Conservation (phyloP, 2,329 filamentous ascomycete species). For the Teratosphaeria pseudoeucalypti region DNA sequence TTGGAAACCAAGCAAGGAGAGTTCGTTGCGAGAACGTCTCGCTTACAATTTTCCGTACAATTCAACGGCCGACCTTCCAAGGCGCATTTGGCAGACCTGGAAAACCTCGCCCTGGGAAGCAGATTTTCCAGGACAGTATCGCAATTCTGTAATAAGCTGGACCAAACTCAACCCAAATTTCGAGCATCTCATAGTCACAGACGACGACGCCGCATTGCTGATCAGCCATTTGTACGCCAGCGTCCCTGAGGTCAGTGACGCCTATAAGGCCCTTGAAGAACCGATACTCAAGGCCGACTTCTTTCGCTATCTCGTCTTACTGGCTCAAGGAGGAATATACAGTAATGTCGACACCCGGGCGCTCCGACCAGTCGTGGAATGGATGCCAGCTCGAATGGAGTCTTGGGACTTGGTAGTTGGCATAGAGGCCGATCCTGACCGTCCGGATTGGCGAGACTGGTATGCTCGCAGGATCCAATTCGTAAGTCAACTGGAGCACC, state of each 20-base stretch:
- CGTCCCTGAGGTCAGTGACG: conserved; percentile 39
- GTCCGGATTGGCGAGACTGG: conserved; percentile 87
- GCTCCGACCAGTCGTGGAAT: conserved; percentile 71
- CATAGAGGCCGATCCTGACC: conserved; percentile 91
- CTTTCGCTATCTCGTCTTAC: conserved; percentile 59
- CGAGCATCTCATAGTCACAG: conserved; percentile 94
- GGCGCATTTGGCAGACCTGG: conserved; percentile 99
- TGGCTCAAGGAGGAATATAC: conserved; percentile 76
- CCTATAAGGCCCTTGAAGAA: conserved; percentile 38
- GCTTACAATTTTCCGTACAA: conserved; percentile 92
- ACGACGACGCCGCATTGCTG: conserved; percentile 70
- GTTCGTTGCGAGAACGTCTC: conserved; percentile 70
- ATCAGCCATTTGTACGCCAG: conserved; percentile 79
- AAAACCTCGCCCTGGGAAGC: conserved; percentile 70
- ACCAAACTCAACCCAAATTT: conserved; percentile 77
- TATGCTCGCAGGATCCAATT: conserved; percentile 95
- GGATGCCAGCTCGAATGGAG: conserved; percentile 68
- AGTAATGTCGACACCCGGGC: conserved; percentile 75
- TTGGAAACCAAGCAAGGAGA: conserved; percentile 37
- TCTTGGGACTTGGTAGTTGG: conserved; percentile 80
- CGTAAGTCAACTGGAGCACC: conserved; percentile 5
- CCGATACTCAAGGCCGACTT: conserved; percentile 53
- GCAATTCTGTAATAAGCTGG: conserved; percentile 82
- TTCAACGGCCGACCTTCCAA: conserved; percentile 76
- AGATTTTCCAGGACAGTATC: conserved; percentile 63